phyloP scores from a whole-genome alignment of 1,284 basidiomycete species.

The Leccinum subrobustum region DNA sequence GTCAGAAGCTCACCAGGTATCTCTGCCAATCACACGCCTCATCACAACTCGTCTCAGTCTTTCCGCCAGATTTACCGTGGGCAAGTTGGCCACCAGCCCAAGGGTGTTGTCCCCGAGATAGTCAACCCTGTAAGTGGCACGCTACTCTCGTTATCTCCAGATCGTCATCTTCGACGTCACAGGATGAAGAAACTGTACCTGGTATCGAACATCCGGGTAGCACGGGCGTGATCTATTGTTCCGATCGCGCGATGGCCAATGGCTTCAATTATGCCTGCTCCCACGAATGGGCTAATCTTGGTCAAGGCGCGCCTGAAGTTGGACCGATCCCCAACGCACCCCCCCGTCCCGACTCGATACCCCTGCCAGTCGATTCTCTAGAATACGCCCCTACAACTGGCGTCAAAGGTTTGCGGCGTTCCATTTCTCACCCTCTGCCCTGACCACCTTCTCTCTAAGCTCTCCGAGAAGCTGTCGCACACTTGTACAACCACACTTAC shows the following conservation, averaged over 20 bases:
- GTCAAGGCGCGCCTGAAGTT: slow-evolving; percentile 89
- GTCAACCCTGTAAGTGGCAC: slow-evolving; percentile 57
- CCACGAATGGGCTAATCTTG: slow-evolving; percentile 82
- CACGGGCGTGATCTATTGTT: slow-evolving; percentile 85
- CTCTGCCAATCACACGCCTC: background rate
- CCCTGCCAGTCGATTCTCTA: slow-evolving; percentile 70
- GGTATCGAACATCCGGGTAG: slow-evolving; percentile 78
- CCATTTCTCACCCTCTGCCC: background rate
- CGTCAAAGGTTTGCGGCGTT: slow-evolving; percentile 61
- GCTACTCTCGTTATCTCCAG: background rate
- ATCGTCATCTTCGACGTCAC: slow-evolving; percentile 5
- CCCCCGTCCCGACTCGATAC: slow-evolving; percentile 62
- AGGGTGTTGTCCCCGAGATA: slow-evolving; percentile 61
- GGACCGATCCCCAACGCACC: slow-evolving; percentile 79
- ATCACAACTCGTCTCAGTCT: background rate
- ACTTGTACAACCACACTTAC: slow-evolving; percentile 88
- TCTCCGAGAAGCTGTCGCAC: slow-evolving; percentile 75
- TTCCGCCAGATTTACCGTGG: slow-evolving; percentile 62
- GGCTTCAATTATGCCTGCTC: slow-evolving; percentile 78
- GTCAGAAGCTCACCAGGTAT: slow-evolving; percentile 82
- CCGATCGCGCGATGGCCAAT: slow-evolving; percentile 85
- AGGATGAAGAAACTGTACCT: slow-evolving; percentile 82
- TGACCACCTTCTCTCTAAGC: slow-evolving; percentile 15
- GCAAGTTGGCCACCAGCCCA: slow-evolving; percentile 65
- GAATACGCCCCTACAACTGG: slow-evolving; percentile 95